Evolutionary conservation across 169 alveolate genomes (phyloP), one percentile per base, ranked within the genome.

Genomic region (Eimeria zaria): DNA sequence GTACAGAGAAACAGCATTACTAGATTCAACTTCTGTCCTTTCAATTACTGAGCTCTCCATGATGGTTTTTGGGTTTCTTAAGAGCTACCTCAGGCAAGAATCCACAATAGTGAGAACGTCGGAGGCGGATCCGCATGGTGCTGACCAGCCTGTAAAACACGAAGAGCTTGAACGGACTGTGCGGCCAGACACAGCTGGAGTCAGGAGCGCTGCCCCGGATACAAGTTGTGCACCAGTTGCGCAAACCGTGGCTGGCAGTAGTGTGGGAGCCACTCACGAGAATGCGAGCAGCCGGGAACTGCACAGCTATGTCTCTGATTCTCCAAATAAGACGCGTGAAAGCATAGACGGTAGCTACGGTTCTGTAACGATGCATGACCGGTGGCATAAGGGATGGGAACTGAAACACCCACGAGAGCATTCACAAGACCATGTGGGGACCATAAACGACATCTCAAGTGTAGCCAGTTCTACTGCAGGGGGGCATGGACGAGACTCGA

Each of bases 21-120:
- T 93, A 27, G 81, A 81, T 1, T 53, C 88, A n/a, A 33, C 76
- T 1, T 88, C 96, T 30, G 81, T 48, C 44, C 88, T 93, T 46
- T 93, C 96, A 20, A n/a, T 93, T 81, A 88, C 67, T n/a, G 94
- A 93, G 41, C 93, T 93, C 30, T 93, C 96, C 88, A 67, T 53
- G 76, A 93, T 93, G 96, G 96, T 93, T n/a, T 83, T 93, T 41
- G 96, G 85, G 8, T 93, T 93, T 48, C 96, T 93, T 39, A 64
- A 83, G 73, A 64, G 87, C 67, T 93, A 93, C 46, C 48, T 93
- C 24, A 78, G 73, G 36, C 87, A 89, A 33, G 71, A 46, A 22
- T 18, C 62, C 58, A 12, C 69, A 78, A 85, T 12, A 9, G 27
- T 22, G 58, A 44, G 33, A 16, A 53, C 1, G 36, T 33, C 87